Conservation (phyloP, 1,139 yeast genomes). For the Hansenula lynferdii region DNA sequence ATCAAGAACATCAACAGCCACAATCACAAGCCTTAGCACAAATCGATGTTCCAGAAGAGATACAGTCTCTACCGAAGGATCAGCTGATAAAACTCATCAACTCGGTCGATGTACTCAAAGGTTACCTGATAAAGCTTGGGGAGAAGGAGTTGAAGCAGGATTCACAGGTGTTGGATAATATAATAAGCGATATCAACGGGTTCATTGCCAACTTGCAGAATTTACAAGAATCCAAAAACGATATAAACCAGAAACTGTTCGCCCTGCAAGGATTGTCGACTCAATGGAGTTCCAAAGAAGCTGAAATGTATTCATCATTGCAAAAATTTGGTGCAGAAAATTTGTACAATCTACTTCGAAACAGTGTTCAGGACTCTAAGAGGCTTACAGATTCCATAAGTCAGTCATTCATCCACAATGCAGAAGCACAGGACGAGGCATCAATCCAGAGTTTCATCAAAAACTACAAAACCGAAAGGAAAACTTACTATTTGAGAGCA, state of each 20-base stretch:
- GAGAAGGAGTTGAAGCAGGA: conserved; percentile 11
- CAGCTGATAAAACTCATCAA: conserved; percentile 24
- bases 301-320: conserved; percentile 22
- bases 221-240: conserved; percentile 6
- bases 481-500: conserved; percentile 45
- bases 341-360: conserved; percentile 9
- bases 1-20: not conserved
- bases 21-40: conserved; percentile 1
- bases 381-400: conserved; percentile 15
- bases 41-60: conserved; percentile 17
- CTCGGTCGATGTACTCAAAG: conserved; percentile 22
- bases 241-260: conserved; percentile 8
- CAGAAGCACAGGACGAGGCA: conserved; percentile 16
- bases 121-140: conserved; percentile 21
- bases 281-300: conserved; percentile 16
- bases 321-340: conserved; percentile 17
- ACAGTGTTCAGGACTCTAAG: conserved; percentile 11
- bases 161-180: conserved; percentile 5
- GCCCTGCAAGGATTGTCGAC: conserved; percentile 4
- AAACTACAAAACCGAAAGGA: conserved; percentile 42
- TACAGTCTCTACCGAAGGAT: conserved; percentile 22
- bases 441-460: conserved; percentile 33
- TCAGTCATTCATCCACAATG: conserved; percentile 13
- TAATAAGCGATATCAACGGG: conserved; percentile 8
- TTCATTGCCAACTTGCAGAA: conserved; percentile 7